These are phyloP conservation scores for Yarrowia sp. DNA, from an alignment of 805 yeast species.

Conservation along the genomic window DNA sequence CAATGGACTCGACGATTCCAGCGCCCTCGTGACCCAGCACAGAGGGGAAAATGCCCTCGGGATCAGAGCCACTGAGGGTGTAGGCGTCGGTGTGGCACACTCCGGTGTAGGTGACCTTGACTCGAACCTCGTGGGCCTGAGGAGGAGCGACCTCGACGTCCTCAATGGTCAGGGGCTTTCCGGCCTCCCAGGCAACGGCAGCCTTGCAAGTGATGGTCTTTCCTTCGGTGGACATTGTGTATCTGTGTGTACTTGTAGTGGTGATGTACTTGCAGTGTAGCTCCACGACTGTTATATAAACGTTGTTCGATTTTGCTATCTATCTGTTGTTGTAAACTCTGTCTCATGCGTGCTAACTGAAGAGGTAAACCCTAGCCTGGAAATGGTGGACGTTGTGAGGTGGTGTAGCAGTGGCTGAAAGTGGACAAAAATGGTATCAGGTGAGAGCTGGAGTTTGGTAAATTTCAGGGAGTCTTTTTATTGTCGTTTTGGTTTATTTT, in stretches of 20 bases:
- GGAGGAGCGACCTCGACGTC: conserved; percentile 92
- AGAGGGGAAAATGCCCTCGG: conserved; percentile 95
- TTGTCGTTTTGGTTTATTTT: no score
- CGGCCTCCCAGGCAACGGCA: conserved; percentile 98
- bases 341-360: neutral
- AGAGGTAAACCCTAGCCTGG: conserved; percentile 9
- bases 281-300: neutral
- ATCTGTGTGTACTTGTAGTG: neutral
- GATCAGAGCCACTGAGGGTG: conserved; percentile 92
- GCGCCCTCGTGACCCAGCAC: conserved; percentile 98
- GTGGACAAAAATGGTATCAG: no score
- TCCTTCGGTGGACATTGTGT: conserved; percentile 30
- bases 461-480: no score
- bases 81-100: conserved; percentile 99
- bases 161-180: conserved; percentile 74
- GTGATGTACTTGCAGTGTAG: neutral
- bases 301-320: conserved; percentile 13
- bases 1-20: conserved; percentile 92
- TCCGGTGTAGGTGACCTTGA: conserved; percentile 85
- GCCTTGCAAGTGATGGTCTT: conserved; percentile 67
- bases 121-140: conserved; percentile 95
- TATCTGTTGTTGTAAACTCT: neutral
- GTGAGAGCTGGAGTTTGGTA: no score
- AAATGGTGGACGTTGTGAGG: no score
- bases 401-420: no score